These are phyloP conservation scores for Ophiostoma angusticollis DNA, from an alignment of 2,329 filamentous ascomycete species.

Conservation along the genomic window DNA sequence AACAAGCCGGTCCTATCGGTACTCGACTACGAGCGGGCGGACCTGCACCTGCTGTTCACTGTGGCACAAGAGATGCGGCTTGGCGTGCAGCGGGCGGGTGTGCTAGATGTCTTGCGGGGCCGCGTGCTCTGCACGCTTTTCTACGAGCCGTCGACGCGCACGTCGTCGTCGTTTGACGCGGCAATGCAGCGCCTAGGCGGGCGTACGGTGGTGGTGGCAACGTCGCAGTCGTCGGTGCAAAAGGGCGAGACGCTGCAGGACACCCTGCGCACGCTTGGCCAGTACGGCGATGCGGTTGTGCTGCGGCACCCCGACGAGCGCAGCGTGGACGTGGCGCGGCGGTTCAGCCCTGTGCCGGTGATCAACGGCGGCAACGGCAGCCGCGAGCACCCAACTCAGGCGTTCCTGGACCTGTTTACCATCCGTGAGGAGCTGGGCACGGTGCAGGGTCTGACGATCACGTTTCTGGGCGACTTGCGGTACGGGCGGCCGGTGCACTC, in stretches of 20 bases:
- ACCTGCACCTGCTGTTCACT: slow-evolving; percentile 88
- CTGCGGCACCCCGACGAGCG: slow-evolving; percentile 79
- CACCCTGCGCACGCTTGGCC: slow-evolving; percentile 82
- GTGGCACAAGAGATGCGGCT: slow-evolving; percentile 96
- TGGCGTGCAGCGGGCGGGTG: slow-evolving; percentile 82
- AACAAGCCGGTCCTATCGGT: slow-evolving; percentile 84
- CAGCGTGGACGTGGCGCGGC: slow-evolving; percentile 69
- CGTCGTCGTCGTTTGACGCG: slow-evolving; percentile 89
- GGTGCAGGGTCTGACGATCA: slow-evolving; percentile 89
- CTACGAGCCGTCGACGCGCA: slow-evolving; percentile 94
- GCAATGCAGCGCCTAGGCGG: slow-evolving; percentile 98
- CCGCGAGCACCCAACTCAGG: slow-evolving; percentile 93
- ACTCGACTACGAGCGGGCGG: slow-evolving; percentile 73
- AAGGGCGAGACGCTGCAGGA: slow-evolving; percentile 94
- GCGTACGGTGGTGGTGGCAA: slow-evolving; percentile 68
- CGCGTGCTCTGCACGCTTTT: slow-evolving; percentile 85
- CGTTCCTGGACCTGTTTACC: slow-evolving; percentile 94
- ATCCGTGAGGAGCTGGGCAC: slow-evolving; percentile 96
- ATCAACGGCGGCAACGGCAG: slow-evolving; percentile 97
- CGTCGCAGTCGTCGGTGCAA: slow-evolving; percentile 73
- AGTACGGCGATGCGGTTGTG: slow-evolving; percentile 92
- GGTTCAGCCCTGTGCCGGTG: slow-evolving; percentile 79
- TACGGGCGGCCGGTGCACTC: slow-evolving; percentile 95
- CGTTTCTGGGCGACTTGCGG: slow-evolving; percentile 83
- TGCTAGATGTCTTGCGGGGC: slow-evolving; percentile 74